Conservation (phyloP, 2,329 filamentous ascomycete species). For the Hypomyces rosellus region DNA sequence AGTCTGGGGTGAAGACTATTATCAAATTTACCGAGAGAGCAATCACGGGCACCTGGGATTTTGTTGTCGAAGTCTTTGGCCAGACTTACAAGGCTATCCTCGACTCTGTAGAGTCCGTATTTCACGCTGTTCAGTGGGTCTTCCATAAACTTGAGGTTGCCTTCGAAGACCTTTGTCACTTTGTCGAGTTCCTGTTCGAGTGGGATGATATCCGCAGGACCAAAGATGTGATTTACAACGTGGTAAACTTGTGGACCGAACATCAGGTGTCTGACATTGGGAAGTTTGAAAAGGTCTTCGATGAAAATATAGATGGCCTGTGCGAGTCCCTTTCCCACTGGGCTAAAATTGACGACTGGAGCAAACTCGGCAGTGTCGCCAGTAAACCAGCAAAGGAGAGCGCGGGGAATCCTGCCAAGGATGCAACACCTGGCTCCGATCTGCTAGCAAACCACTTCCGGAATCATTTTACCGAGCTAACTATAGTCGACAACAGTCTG, state of each 20-base stretch:
- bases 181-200: background rate
- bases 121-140: slow-evolving; percentile 2
- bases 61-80: background rate
- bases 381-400: too few species aligned
- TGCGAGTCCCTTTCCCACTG: too few species aligned
- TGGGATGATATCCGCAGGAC: background rate
- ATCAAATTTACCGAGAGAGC: background rate
- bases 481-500: too few species aligned
- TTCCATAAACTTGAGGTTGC: background rate
- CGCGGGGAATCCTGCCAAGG: too few species aligned
- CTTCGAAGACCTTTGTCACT: background rate
- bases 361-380: too few species aligned
- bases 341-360: too few species aligned
- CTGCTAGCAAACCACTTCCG: too few species aligned
- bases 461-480: too few species aligned
- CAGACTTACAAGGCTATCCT: background rate
- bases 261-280: background rate
- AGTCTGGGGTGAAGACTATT: too few species aligned
- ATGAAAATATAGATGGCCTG: too few species aligned
- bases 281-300: too few species aligned
- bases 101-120: background rate
- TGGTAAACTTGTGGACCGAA: background rate
- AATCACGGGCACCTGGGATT: background rate
- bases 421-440: too few species aligned
- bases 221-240: background rate